These are phyloP conservation scores for Aspergillus brunneoviolaceus DNA, from an alignment of 2,329 filamentous ascomycete genomes.

Conservation along the genomic window DNA sequence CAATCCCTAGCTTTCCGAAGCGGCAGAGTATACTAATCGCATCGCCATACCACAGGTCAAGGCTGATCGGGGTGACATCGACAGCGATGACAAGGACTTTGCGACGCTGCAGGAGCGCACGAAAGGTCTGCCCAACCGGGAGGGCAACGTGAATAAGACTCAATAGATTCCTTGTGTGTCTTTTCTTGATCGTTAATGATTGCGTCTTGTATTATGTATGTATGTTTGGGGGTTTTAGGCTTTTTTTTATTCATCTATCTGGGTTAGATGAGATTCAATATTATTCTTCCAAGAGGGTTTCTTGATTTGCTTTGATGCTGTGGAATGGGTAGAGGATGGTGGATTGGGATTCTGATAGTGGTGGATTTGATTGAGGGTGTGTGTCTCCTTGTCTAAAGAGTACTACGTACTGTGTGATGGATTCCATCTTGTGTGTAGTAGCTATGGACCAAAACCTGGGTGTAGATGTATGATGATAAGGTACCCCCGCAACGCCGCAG, in stretches of 20 bases:
- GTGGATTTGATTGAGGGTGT: too few relatives aligned
- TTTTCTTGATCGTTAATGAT: too few relatives aligned
- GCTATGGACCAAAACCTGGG: too few relatives aligned
- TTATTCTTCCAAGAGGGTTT: not conserved
- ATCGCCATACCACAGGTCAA: slow-evolving; percentile 44
- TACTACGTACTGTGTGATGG: not conserved
- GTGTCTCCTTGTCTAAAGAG: too few relatives aligned
- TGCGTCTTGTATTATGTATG: not conserved
- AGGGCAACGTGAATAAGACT: slow-evolving; percentile 40
- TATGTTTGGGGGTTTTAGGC: slow-evolving; percentile 6
- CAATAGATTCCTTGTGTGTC: slow-evolving; percentile 5
- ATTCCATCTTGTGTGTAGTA: too few relatives aligned
- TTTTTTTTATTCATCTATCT: not conserved
- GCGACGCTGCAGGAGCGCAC: slow-evolving; percentile 59
- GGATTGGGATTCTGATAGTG: too few relatives aligned
- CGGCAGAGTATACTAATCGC: not conserved
- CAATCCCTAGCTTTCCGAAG: too few relatives aligned
- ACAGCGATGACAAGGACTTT: slow-evolving; percentile 46
- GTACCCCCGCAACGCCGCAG: too few relatives aligned
- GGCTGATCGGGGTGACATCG: slow-evolving; percentile 58
- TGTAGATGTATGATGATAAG: too few relatives aligned
- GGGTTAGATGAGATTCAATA: not conserved
- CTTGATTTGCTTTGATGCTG: not conserved
- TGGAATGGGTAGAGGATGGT: not conserved
- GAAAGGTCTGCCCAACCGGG: slow-evolving; percentile 41